Percentiles rank a stretch among this genome's conserved stretches.
phyloP scores from a whole-genome alignment of 1,139 yeast species.

The Yamadazyma epiphylla region DNA sequence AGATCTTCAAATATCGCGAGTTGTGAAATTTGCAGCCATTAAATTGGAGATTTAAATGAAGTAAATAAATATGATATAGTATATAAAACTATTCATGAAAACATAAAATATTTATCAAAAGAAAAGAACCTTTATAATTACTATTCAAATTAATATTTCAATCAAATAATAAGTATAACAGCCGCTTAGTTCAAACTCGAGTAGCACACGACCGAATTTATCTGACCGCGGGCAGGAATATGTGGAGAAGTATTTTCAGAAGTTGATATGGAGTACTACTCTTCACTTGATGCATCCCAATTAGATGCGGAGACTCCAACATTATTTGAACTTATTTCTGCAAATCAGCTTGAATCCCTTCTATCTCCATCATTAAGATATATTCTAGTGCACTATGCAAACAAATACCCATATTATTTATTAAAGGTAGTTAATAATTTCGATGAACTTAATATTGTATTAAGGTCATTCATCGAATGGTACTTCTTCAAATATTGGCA shows the following conservation, averaged over 20 bases:
- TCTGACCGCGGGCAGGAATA: background rate
- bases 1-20: no score
- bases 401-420: slow-evolving; percentile 68
- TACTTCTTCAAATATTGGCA: slow-evolving; percentile 72
- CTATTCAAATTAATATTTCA: no score
- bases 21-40: no score
- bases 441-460: slow-evolving; percentile 67
- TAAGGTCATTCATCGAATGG: slow-evolving; percentile 72
- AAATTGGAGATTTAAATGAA: no score
- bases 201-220: background rate
- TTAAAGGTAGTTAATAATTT: slow-evolving; percentile 62
- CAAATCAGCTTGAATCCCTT: slow-evolving; percentile 72
- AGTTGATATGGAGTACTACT: slow-evolving; percentile 70
- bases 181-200: no score
- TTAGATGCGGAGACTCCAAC: slow-evolving; percentile 77
- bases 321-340: slow-evolving; percentile 75
- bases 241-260: no score
- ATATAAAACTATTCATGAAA: no score
- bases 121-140: no score
- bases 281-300: slow-evolving; percentile 73
- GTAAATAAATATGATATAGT: no score
- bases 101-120: no score
- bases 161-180: no score
- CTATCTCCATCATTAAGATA: slow-evolving; percentile 82
- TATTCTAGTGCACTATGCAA: slow-evolving; percentile 77